Base-by-base conservation (phyloP, 2,329 filamentous ascomycete species). In the Hysterium pulicare region DNA sequence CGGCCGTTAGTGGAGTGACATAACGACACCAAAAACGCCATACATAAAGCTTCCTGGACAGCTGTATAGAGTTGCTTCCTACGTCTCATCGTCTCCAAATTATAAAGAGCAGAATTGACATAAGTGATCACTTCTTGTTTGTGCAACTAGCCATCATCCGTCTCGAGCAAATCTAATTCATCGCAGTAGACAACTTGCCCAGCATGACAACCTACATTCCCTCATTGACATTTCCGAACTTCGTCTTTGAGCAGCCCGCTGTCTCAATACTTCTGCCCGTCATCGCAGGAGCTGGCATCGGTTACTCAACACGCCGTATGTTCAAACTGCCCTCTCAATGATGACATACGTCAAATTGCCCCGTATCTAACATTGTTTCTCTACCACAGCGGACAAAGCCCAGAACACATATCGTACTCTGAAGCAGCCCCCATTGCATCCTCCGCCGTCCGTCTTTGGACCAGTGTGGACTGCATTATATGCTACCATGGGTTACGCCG, bases 401-500 rank as follows among this genome's bases (percentile, higher is more conserved):
- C 73, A 83, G 58, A 75, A 76, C 50, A 81, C 73, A 31, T 90
- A 90, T 64, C 62, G 74, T 38, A 71, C 75, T 2, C 71, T 90
- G 46, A 84, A 81, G 63, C 87, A 90, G 61, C 77, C 78, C 0
- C 77, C 77, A n/a, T 61, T 73, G 35, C 68, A 73, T 40, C 79
- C 79, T 6, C 79, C 79, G 5, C 69, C 75, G 24, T 78, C 73
- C 69, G 62, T 81, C 24, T 82, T 82, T 51, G 77, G 74, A 2
- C 78, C 79, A 9, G 73, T 74, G 40, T 83, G 79, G 79, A 80
- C 77, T 7, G 49, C 69, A 3, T 69, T 83, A 13, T 83, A 82
- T 58, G 71, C 72, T 2, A 66, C 86, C 16, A 96, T 95, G 88
- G 91, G 91, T 45, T 96, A 93, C 67, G 85, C 88, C 17, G 84